Conservation (phyloP, 257 asterid species). For the Ehretia macrophylla region DNA sequence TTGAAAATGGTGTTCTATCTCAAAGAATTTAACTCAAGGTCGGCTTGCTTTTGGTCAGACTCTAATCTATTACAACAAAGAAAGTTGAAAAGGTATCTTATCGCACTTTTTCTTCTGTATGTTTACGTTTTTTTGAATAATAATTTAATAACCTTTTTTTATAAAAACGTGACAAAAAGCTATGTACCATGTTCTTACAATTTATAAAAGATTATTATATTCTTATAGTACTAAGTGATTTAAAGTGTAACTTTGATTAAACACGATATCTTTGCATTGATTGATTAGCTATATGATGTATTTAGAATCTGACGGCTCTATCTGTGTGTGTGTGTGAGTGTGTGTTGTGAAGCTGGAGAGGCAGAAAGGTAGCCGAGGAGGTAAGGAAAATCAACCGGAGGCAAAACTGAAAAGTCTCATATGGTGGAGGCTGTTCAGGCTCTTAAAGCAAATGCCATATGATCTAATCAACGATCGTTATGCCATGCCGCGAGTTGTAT, state of each 20-base stretch:
- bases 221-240: too few species aligned
- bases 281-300: not conserved
- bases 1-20: not conserved
- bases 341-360: not conserved
- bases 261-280: too few species aligned
- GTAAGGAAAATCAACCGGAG: not conserved
- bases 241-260: too few species aligned
- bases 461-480: constrained; percentile 22
- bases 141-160: too few species aligned
- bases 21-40: not conserved
- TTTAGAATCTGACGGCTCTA: not conserved
- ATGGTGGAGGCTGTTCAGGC: constrained; percentile 36
- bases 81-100: not conserved
- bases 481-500: constrained; percentile 29
- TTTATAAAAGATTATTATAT: too few species aligned
- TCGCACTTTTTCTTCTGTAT: not conserved
- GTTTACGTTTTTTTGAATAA: too few species aligned
- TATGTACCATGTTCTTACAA: too few species aligned
- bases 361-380: constrained; percentile 1
- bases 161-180: too few species aligned
- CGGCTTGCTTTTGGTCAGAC: not conserved
- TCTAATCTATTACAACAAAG: not conserved
- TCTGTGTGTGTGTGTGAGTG: not conserved
- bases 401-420: constrained; percentile 7
- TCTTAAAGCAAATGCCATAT: constrained; percentile 33